Evolutionary conservation across 495 filamentous ascomycete genomes (phyloP), one percentile per base, ranked within the genome.

Genomic region (Penicillium fimorum): DNA sequence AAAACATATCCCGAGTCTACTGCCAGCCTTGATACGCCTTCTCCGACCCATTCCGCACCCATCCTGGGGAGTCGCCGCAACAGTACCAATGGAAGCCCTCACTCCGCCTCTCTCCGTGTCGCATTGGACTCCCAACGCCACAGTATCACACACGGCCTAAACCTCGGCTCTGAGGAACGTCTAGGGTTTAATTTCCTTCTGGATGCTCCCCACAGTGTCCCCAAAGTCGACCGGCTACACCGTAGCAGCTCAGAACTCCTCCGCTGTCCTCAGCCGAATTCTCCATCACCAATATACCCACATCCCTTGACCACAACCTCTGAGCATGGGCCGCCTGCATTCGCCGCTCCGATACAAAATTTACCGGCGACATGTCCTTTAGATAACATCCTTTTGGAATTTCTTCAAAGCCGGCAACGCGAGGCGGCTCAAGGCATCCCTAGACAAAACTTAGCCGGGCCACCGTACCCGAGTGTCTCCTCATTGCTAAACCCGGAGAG

Each of bases 321-420:
- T 10, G 70, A 73, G 11, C 62, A 69, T 29, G 37, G 53, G 4
- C 41, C 59, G 5, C 58, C 71, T 18, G 70, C 78, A 25, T 70
- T 73, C 61, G 56, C 77, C 29, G 76, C 75, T 11, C 81, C 85
- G 10, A 75, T 88, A 33, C 76, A 76, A 35, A 87, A 88, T 58
- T 73, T 77, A 15, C 62, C 76, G 8, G 79, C 90, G 3, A 88
- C 85, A 7, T 92, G 87, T 66, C 80, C 89, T 0, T 76, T 94
- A 8, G 91, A 94, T 64, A 76, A 67, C 53, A 78, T 96, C 27
- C 75, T 96, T 43, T 74, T 90, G n/a, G 84, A 90, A 61, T 93
- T 92, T 64, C 78, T 92, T 15, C 71, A 79, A n/a, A 82, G 86
- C 48, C 77, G 84, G 30, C 87, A 85, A 24, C 79, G 80, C 43